A percentile compares a stretch with the other conserved stretches of the same genome.
Conservation (phyloP, 2,329 filamentous ascomycete genomes). For the Tolypocladium inflatum region DNA sequence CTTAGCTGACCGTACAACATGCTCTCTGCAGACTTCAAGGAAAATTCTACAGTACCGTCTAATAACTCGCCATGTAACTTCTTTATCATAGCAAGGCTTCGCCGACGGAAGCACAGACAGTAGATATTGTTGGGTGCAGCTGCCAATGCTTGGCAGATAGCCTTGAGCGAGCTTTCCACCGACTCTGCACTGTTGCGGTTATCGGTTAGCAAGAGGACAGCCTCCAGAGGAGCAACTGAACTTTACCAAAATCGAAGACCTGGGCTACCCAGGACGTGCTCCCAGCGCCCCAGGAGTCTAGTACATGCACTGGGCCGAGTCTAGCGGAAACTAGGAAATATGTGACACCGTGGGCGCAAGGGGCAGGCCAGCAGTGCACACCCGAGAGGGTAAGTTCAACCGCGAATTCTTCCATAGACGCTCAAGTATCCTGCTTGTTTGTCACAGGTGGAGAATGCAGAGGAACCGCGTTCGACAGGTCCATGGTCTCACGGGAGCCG, state of each 20-base stretch:
- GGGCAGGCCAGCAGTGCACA: neutral
- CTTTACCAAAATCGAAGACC: neutral
- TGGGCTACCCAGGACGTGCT: neutral
- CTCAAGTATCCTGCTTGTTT: neutral
- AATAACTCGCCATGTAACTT: neutral
- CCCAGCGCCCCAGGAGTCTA: neutral
- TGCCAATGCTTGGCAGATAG: neutral
- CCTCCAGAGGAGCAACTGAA: too few relatives aligned
- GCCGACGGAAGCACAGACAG: neutral
- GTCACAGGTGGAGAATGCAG: neutral
- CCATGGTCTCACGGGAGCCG: neutral
- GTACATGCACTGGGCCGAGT: neutral
- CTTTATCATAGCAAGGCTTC: neutral
- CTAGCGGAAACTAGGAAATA: too few relatives aligned
- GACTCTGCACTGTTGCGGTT: too few relatives aligned
- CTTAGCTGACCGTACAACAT: neutral
- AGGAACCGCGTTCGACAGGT: neutral
- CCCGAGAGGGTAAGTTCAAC: neutral
- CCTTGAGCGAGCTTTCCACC: neutral
- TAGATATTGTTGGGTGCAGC: neutral
- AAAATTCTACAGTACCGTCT: neutral
- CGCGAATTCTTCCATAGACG: neutral
- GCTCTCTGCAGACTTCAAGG: neutral
- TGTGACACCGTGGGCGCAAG: too few relatives aligned
- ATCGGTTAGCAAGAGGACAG: neutral